Evolutionary conservation across 2,329 filamentous ascomycete genomes (phyloP), one percentile per base, ranked within the genome.

Genomic region (Cadophora gregata): DNA sequence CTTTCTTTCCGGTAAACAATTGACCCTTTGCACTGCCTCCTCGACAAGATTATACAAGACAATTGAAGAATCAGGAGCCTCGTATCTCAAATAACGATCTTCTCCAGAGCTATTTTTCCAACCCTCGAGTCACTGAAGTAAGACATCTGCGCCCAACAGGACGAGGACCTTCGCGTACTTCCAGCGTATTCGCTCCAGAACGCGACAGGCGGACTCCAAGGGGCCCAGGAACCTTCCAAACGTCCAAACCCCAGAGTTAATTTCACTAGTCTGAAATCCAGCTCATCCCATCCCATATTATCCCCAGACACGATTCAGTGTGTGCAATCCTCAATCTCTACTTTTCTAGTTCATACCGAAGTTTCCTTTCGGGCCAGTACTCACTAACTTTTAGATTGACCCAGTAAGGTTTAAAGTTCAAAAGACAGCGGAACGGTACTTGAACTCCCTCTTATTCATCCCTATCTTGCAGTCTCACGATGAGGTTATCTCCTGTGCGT

Each of bases 1-100:
- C 58, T 48, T 48, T 60, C 24, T 24, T 12, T 47, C 58, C 58
- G 25, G 29, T 21, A 7, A 8, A 38, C 24, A 7, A 7, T 27
- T 48, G 27, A n/a, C 58, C 14, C n/a, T 29, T 60, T 60, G 58
- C 58, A 60, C 58, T 29, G 58, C 58, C 58, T 48, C 58, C 58
- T 47, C 42, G 1, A 60, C 42, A 31, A 45, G 58, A 48, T 58
- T 58, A 21, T 7, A 31, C 42, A 48, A 48, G 38, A 60, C 16
- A 21, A 48, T 27, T 12, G 16, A 21, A 21, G 16, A 24, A 21
- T 21, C 31, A 25, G n/a, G 27, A 60, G 38, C 38, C 58, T 48
- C 58, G 58, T 60, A 60, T 45, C 16, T 60, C 27, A 50, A 31
- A 38, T 53, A 62, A 16, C 59, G 24, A 62, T 50, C 47, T 36